phyloP scores from a whole-genome alignment of 768 basidiomycete species.

The Dendrothele bispora region DNA sequence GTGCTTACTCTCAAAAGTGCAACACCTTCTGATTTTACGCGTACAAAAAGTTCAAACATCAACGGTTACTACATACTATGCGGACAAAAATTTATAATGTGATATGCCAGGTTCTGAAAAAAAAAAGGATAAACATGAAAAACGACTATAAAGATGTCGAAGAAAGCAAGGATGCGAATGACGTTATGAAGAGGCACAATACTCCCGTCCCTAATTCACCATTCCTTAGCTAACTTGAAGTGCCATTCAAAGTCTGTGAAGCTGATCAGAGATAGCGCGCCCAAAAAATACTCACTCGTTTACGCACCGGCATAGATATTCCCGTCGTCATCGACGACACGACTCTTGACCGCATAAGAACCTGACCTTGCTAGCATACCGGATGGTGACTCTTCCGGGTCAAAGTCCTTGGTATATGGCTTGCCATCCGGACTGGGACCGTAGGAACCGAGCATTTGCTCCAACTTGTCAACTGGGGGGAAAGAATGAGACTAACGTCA shows the following conservation, averaged over 20 bases:
- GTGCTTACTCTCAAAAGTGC: too few species aligned
- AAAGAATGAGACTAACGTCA: constrained; percentile 2
- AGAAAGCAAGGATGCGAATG: too few species aligned
- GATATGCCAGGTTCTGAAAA: too few species aligned
- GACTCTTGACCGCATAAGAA: constrained; percentile 73
- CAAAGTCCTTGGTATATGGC: constrained; percentile 75
- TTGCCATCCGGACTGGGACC: constrained; percentile 68
- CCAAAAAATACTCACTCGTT: neutral
- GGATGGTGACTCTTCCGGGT: constrained; percentile 50
- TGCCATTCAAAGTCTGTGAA: constrained; percentile 80
- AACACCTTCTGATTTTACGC: too few species aligned
- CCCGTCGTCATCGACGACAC: constrained; percentile 87
- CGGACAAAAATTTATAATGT: too few species aligned
- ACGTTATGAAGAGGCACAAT: too few species aligned
- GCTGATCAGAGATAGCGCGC: neutral
- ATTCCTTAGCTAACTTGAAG: constrained; percentile 93
- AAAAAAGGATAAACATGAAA: too few species aligned
- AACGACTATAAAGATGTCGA: too few species aligned
- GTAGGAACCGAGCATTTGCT: constrained; percentile 95
- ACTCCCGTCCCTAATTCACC: too few species aligned
- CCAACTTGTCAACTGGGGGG: constrained; percentile 80
- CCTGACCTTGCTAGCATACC: constrained; percentile 86
- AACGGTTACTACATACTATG: too few species aligned
- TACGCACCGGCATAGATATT: constrained; percentile 73
- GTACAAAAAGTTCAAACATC: too few species aligned